A percentile compares a stretch with the other conserved stretches of the same genome.
Conservation (phyloP, 2,329 filamentous ascomycete species). For the Cladophialophora chaetospira region DNA sequence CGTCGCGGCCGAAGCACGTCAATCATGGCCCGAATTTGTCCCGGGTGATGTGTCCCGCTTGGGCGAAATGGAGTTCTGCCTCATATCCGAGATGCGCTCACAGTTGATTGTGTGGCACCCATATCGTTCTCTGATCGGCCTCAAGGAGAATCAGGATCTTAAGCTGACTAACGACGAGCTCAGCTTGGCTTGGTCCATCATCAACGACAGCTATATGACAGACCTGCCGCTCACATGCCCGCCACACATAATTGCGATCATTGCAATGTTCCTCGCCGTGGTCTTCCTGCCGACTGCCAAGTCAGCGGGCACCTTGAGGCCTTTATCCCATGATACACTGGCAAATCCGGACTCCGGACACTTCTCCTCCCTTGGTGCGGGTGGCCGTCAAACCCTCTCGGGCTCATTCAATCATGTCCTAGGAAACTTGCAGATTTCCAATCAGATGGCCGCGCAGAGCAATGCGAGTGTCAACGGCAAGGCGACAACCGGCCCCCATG, state of each 20-base stretch:
- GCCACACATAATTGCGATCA: constrained; percentile 86
- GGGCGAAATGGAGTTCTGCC: constrained; percentile 89
- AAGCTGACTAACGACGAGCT: constrained; percentile 75
- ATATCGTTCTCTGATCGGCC: constrained; percentile 74
- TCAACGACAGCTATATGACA: constrained; percentile 92
- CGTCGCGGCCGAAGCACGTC: constrained; percentile 81
- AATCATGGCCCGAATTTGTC: constrained; percentile 80
- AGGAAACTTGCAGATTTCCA: constrained; percentile 25
- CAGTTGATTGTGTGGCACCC: constrained; percentile 90
- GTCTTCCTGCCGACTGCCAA: constrained; percentile 69
- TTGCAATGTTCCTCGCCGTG: constrained; percentile 80
- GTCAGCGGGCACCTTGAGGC: constrained; percentile 43
- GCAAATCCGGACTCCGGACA: constrained; percentile 25
- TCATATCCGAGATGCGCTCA: constrained; percentile 88
- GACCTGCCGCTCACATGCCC: constrained; percentile 83
- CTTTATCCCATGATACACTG: constrained; percentile 33
- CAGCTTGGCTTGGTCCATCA: constrained; percentile 74
- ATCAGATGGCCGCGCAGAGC: constrained; percentile 13
- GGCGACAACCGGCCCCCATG: background rate
- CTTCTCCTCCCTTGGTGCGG: constrained; percentile 29
- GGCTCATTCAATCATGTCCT: constrained; percentile 36
- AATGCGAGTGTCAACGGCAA: constrained; percentile 18
- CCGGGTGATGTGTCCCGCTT: constrained; percentile 77
- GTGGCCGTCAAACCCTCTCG: constrained; percentile 35
- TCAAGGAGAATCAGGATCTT: constrained; percentile 60